A percentile compares a stretch with the other conserved stretches of the same genome.
phyloP scores from a whole-genome alignment of 345 rosid species.

The Pseudoturritis turrita region DNA sequence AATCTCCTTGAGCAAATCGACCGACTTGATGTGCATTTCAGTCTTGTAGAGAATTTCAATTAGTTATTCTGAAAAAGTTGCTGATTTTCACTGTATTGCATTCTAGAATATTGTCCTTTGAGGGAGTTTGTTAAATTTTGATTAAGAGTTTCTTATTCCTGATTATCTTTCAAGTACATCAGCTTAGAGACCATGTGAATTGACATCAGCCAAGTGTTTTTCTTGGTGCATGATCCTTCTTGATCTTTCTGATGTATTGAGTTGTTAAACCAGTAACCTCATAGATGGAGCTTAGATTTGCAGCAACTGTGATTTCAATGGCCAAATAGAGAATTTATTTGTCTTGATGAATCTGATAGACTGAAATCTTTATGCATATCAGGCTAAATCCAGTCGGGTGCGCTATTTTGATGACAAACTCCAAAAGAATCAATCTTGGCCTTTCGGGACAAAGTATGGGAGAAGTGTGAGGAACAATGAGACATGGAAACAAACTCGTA shows the following conservation, averaged over 20 bases:
- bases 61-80: not conserved
- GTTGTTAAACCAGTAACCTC: not conserved
- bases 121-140: not conserved
- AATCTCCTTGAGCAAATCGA: not conserved
- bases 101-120: not conserved
- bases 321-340: not conserved
- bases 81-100: not conserved
- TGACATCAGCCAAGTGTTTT: not conserved
- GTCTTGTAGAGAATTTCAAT: not conserved
- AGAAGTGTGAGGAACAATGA: not conserved
- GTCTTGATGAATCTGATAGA: not conserved
- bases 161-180: not conserved
- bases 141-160: not conserved
- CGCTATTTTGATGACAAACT: not conserved
- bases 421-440: not conserved
- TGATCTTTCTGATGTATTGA: not conserved
- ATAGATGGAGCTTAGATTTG: not conserved
- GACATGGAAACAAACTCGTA: constrained; percentile 4
- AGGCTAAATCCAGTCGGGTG: not conserved
- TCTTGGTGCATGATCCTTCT: not conserved
- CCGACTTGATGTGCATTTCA: not conserved
- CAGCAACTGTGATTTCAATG: not conserved
- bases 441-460: not conserved
- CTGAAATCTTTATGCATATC: constrained; percentile 1
- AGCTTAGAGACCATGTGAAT: not conserved